These are phyloP conservation scores for Termitomyces sp. DNA, from an alignment of 768 basidiomycete species.

Conservation along the genomic window DNA sequence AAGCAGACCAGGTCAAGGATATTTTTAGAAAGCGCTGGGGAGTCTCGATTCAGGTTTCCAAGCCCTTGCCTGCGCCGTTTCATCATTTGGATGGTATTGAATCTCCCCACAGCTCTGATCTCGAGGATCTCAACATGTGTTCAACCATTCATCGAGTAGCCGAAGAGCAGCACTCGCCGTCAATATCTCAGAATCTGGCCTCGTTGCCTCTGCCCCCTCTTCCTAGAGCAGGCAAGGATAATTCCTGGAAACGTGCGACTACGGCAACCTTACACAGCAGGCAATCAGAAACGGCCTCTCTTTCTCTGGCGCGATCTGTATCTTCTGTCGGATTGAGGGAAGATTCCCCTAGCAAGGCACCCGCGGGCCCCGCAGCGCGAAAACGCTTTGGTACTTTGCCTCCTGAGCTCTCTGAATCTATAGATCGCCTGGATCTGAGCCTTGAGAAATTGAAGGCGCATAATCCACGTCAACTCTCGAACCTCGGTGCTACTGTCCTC, in stretches of 20 bases:
- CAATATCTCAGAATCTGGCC: background rate
- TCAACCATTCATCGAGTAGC: background rate
- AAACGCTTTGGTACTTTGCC: constrained; percentile 4
- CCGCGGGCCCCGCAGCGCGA: background rate
- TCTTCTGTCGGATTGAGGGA: background rate
- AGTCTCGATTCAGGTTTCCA: background rate
- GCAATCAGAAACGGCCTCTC: background rate
- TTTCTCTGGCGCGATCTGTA: background rate
- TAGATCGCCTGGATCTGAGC: constrained; percentile 27
- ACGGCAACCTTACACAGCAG: background rate
- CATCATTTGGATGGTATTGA: constrained; percentile 4
- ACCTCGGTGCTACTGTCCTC: background rate
- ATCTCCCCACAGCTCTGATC: background rate
- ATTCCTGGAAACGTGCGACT: constrained; percentile 7
- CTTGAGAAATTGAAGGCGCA: constrained; percentile 25
- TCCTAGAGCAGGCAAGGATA: background rate
- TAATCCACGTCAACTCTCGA: constrained; percentile 19
- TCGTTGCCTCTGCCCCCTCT: background rate
- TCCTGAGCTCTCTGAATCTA: constrained; percentile 19
- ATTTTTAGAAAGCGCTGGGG: constrained; percentile 19
- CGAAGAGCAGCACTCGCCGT: background rate
- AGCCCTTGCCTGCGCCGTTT: background rate
- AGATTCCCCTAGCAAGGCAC: background rate
- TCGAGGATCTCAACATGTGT: background rate
- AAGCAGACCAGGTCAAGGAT: constrained; percentile 19